These are phyloP conservation scores for Dendrobium nobile DNA, from an alignment of 106 monocot species.

Conservation along the genomic window DNA sequence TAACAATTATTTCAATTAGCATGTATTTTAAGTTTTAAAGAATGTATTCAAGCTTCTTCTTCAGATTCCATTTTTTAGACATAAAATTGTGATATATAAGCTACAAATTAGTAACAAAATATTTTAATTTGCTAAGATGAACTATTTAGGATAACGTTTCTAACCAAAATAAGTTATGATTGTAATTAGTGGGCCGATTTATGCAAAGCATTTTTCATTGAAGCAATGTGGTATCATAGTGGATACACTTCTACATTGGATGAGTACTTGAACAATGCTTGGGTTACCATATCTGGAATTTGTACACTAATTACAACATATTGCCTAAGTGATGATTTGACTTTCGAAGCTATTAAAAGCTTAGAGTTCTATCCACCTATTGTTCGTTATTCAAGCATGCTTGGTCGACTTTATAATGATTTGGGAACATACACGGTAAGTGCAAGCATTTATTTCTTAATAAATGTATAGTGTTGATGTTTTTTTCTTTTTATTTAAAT, in stretches of 20 bases:
- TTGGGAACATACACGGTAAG: conserved; percentile 20
- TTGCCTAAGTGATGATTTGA: not conserved
- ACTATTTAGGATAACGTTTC: not conserved
- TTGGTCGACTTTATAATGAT: conserved; percentile 24
- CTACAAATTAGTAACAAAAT: too few relatives aligned
- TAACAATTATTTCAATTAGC: not conserved
- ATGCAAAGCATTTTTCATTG: conserved; percentile 17
- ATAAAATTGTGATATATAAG: not conserved
- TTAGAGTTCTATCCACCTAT: not conserved
- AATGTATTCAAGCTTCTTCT: not conserved
- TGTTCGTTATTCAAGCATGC: not conserved
- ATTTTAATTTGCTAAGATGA: not conserved
- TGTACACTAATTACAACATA: not conserved
- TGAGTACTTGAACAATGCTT: conserved; percentile 25
- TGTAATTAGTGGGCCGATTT: conserved; percentile 17
- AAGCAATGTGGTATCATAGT: conserved; percentile 17
- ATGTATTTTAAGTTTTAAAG: not conserved
- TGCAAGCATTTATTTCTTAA: not conserved
- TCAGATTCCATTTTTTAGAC: not conserved
- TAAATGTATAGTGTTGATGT: not conserved
- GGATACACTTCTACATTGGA: conserved; percentile 18
- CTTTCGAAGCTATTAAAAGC: conserved; percentile 4
- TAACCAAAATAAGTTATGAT: not conserved
- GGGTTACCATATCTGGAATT: conserved; percentile 7
- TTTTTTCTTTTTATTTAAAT: not conserved